phyloP scores from a whole-genome alignment of 768 basidiomycete species.

The Imleria badia region DNA sequence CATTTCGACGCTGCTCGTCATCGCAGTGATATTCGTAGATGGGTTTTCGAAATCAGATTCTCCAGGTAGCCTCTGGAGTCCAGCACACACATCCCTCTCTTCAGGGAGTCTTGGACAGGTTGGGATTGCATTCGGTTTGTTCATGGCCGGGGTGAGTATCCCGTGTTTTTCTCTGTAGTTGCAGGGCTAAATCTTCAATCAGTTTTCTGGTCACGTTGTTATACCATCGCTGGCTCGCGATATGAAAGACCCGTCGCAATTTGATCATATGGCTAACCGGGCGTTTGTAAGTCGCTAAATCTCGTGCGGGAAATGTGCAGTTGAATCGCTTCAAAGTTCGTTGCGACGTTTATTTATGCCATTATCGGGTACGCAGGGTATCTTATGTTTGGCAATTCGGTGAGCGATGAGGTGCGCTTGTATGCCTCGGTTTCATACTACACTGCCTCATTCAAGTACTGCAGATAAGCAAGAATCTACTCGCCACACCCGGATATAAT shows the following conservation, averaged over 20 bases:
- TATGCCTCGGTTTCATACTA: not conserved
- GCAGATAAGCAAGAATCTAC: slow-evolving; percentile 81
- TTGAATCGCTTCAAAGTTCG: slow-evolving; percentile 38
- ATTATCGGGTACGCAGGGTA: slow-evolving; percentile 82
- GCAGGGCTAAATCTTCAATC: not conserved
- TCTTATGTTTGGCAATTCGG: slow-evolving; percentile 82
- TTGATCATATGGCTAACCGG: slow-evolving; percentile 78
- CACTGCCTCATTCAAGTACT: not conserved
- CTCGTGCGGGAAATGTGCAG: not conserved
- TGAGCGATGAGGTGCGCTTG: slow-evolving; percentile 72
- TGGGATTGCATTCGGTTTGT: slow-evolving; percentile 81
- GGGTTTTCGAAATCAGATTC: slow-evolving; percentile 68
- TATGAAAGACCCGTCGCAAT: slow-evolving; percentile 81
- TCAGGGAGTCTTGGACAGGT: slow-evolving; percentile 56
- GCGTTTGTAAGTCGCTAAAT: slow-evolving; percentile 67
- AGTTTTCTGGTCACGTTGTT: slow-evolving; percentile 92
- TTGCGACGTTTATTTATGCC: slow-evolving; percentile 63
- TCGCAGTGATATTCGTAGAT: slow-evolving; percentile 78
- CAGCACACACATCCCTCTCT: slow-evolving; percentile 64
- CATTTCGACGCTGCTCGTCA: slow-evolving; percentile 70
- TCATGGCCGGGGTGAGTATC: slow-evolving; percentile 81
- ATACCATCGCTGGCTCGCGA: slow-evolving; percentile 89
- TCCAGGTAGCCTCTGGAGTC: slow-evolving; percentile 81
- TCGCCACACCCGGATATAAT: slow-evolving; percentile 72
- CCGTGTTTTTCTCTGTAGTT: not conserved